Evolutionary conservation across 371 early-diverging fungal species (phyloP).

Genomic region (Paraphysoderma sedebokerense): DNA sequence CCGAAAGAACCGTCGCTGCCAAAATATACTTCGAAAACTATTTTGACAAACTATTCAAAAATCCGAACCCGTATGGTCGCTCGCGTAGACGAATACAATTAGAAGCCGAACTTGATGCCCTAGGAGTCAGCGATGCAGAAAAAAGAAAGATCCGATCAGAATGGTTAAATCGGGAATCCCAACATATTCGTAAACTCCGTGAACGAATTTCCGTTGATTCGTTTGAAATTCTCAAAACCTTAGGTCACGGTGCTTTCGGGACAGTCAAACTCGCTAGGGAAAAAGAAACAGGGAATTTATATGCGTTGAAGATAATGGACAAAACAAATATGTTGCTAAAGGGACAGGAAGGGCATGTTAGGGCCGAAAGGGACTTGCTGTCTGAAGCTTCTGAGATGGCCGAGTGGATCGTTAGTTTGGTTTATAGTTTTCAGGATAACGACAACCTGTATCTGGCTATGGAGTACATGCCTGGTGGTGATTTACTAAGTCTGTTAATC

Average conservation of each 20-base stretch:
- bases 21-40: slow-evolving; percentile 42
- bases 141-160: slow-evolving; percentile 19
- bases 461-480: slow-evolving; percentile 20
- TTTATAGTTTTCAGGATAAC: slow-evolving; percentile 23
- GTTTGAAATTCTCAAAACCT: slow-evolving; percentile 5
- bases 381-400: slow-evolving; percentile 11
- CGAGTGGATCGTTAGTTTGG: slow-evolving; percentile 22
- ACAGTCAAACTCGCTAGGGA: slow-evolving; percentile 22
- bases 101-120: slow-evolving; percentile 23
- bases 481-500: slow-evolving; percentile 13
- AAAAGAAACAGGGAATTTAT: slow-evolving; percentile 16
- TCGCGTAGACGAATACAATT: slow-evolving; percentile 20
- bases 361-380: slow-evolving; percentile 21
- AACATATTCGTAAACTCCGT: slow-evolving; percentile 24
- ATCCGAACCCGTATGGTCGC: slow-evolving; percentile 17
- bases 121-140: slow-evolving; percentile 23
- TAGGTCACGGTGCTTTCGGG: slow-evolving; percentile 31
- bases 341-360: slow-evolving; percentile 20
- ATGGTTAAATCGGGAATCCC: slow-evolving; percentile 26
- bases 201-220: slow-evolving; percentile 1
- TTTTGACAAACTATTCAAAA: slow-evolving; percentile 28
- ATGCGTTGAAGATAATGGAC: slow-evolving; percentile 22
- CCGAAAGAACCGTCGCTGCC: slow-evolving; percentile 33
- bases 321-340: slow-evolving; percentile 15
- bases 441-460: slow-evolving; percentile 26